Conservation (phyloP, 1,139 yeast species). For the Diutina scorzettiae region DNA sequence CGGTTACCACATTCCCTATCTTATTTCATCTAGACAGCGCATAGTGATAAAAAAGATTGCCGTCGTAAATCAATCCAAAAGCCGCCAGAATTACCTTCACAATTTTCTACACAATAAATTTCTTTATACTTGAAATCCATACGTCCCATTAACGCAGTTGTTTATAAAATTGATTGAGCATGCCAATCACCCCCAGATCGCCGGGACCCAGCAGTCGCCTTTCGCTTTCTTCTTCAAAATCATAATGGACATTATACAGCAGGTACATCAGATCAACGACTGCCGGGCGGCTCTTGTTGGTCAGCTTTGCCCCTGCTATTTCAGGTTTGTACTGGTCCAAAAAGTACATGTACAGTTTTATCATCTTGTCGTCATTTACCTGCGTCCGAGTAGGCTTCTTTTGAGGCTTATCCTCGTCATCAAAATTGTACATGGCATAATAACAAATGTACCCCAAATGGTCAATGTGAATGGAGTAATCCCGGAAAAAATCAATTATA, state of each 20-base stretch:
- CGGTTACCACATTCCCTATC: too few relatives aligned
- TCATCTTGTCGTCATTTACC: slow-evolving; percentile 69
- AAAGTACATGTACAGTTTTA: slow-evolving; percentile 78
- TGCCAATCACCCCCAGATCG: slow-evolving; percentile 61
- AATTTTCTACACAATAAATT: too few relatives aligned
- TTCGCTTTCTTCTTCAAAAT: background rate
- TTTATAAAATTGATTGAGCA: slow-evolving; percentile 73
- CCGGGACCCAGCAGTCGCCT: background rate
- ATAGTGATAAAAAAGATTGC: too few relatives aligned
- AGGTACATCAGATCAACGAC: slow-evolving; percentile 1
- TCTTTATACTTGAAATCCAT: too few relatives aligned
- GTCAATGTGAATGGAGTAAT: slow-evolving; percentile 80
- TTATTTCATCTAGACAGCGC: too few relatives aligned
- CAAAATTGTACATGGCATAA: slow-evolving; percentile 83
- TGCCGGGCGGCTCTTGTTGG: background rate
- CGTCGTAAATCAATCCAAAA: too few relatives aligned
- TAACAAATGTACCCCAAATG: slow-evolving; percentile 92
- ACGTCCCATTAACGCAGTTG: slow-evolving; percentile 15
- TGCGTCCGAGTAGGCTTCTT: slow-evolving; percentile 12
- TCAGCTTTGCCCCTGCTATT: background rate
- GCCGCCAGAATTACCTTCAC: too few relatives aligned
- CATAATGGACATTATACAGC: slow-evolving; percentile 5
- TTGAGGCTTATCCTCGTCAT: slow-evolving; percentile 34
- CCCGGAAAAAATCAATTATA: slow-evolving; percentile 83
- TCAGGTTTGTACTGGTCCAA: slow-evolving; percentile 52